Conservation (phyloP, 192 early-diverging fungal genomes). For the Coemansia sp. region DNA sequence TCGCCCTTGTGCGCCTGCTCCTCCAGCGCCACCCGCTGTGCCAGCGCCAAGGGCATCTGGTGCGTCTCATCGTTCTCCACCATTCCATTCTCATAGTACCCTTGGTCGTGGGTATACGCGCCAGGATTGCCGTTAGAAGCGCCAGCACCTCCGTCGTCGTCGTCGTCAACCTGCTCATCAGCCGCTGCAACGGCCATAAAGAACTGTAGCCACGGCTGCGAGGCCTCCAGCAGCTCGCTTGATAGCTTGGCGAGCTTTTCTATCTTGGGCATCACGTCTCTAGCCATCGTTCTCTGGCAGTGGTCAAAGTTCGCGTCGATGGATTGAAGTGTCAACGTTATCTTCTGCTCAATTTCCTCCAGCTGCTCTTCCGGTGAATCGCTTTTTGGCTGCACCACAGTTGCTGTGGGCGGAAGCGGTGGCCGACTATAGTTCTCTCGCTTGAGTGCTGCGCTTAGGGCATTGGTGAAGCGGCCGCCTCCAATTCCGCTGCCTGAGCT, state of each 20-base stretch:
- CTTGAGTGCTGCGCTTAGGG: conserved; percentile 41
- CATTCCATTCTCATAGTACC: not conserved
- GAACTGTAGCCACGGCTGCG: conserved; percentile 55
- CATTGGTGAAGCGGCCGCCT: conserved; percentile 31
- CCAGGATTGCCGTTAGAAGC: not conserved
- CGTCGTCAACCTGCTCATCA: conserved; percentile 24
- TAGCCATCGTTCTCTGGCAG: conserved; percentile 50
- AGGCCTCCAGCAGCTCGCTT: conserved; percentile 44
- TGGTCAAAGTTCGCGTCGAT: conserved; percentile 57
- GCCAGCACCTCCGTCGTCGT: not conserved
- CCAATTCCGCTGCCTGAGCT: conserved; percentile 12
- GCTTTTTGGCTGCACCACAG: not conserved
- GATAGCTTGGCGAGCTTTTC: conserved; percentile 44
- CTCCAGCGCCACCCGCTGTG: conserved; percentile 30
- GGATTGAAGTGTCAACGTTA: conserved; percentile 46
- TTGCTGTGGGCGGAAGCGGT: conserved; percentile 15
- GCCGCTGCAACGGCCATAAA: conserved; percentile 52
- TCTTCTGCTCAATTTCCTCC: conserved; percentile 55
- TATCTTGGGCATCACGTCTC: conserved; percentile 53
- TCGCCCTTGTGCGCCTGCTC: conserved; percentile 36
- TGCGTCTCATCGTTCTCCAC: conserved; percentile 24
- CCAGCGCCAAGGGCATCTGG: conserved; percentile 12
- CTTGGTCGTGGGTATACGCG: conserved; percentile 1
- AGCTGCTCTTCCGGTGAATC: conserved; percentile 43
- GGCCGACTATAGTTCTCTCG: conserved; percentile 25